phyloP scores from a whole-genome alignment of 805 yeast genomes.

The Saccharomycopsis olivae region DNA sequence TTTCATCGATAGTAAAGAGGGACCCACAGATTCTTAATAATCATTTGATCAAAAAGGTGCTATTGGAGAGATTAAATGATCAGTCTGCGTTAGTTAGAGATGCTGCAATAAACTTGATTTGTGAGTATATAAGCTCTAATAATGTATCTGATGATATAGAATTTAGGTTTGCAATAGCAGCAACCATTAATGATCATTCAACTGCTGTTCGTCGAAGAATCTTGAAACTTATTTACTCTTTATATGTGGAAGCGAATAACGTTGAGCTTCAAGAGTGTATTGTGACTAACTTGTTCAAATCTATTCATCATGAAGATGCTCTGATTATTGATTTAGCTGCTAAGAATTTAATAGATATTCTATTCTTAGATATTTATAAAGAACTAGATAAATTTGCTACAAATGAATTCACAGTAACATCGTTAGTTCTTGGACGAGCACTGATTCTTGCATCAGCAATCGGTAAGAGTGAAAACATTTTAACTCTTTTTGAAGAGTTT shows the following conservation, averaged over 20 bases:
- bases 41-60: conserved; percentile 39
- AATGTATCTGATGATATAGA: conserved; percentile 32
- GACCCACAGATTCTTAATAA: conserved; percentile 42
- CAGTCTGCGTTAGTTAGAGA: conserved; percentile 64
- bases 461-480: conserved; percentile 28
- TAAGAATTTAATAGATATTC: conserved; percentile 26
- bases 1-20: conserved; percentile 42
- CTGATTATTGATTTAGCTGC: conserved; percentile 34
- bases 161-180: conserved; percentile 28
- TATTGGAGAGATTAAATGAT: conserved; percentile 44
- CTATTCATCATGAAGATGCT: conserved; percentile 66
- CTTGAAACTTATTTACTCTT: conserved; percentile 36
- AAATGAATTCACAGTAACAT: conserved; percentile 14
- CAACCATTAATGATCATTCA: conserved; percentile 27
- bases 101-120: conserved; percentile 61
- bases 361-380: conserved; percentile 24
- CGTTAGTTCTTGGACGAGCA: conserved; percentile 17
- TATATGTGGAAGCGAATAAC: conserved; percentile 32
- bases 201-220: conserved; percentile 55
- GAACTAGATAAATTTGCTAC: conserved; percentile 5
- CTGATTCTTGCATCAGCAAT: conserved; percentile 32
- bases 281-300: conserved; percentile 39
- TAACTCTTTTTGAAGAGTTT: conserved; percentile 37
- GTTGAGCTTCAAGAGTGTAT: conserved; percentile 30
- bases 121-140: conserved; percentile 33